A percentile compares a stretch with the other conserved stretches of the same genome.
These are phyloP conservation scores for Backusella psychrophila DNA, from an alignment of 192 early-diverging fungal species.

Conservation along the genomic window DNA sequence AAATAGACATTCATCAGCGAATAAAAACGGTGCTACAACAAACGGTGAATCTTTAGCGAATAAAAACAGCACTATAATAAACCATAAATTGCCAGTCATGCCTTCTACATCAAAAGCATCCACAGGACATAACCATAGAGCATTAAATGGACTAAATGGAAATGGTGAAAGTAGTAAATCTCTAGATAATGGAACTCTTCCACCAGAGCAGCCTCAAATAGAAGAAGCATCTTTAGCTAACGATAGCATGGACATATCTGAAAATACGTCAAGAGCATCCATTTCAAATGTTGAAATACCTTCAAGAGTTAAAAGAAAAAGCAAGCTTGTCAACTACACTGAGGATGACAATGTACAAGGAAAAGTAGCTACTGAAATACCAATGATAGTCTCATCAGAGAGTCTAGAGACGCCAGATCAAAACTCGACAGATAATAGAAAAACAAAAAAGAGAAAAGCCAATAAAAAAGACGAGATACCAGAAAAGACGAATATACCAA, in stretches of 20 bases:
- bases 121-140: background rate
- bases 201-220: background rate
- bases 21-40: background rate
- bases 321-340: background rate
- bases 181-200: background rate
- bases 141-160: background rate
- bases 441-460: background rate
- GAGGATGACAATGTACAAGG: background rate
- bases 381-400: no score
- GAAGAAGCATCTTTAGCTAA: background rate
- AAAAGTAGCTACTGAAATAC: background rate
- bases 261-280: background rate
- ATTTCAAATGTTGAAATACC: background rate
- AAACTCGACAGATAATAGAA: background rate
- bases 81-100: background rate
- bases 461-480: background rate
- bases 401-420: background rate
- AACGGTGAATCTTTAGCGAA: background rate
- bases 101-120: background rate
- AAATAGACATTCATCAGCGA: background rate
- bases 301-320: background rate
- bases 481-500: background rate
- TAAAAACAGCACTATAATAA: background rate
- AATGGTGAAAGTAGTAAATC: background rate
- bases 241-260: background rate